Percentiles rank a stretch among this genome's conserved stretches.
These are phyloP conservation scores for Elsinoe australis DNA, from an alignment of 2,329 filamentous ascomycete genomes.

Conservation along the genomic window DNA sequence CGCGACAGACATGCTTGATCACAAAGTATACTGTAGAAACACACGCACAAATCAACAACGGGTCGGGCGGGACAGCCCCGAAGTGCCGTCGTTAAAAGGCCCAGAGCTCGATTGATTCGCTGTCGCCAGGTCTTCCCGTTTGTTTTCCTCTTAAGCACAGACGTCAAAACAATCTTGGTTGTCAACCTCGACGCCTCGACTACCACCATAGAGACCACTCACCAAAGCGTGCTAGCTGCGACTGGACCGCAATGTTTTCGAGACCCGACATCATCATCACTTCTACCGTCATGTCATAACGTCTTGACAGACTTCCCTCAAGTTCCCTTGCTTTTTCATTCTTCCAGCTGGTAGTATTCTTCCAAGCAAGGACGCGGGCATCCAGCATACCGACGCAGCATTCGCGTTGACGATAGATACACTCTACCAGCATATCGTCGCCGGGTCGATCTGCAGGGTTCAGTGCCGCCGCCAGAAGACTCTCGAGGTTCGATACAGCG, in stretches of 20 bases:
- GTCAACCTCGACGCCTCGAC: slow-evolving; percentile 11
- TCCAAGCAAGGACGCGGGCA: slow-evolving; percentile 1
- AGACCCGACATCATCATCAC: slow-evolving; percentile 9
- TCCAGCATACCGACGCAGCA: slow-evolving; percentile 7
- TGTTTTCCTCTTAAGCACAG: slow-evolving; percentile 10
- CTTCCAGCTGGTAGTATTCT: slow-evolving; percentile 6
- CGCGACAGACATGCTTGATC: too few species aligned
- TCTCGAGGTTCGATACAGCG: slow-evolving; percentile 9
- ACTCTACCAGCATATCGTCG: slow-evolving; percentile 4
- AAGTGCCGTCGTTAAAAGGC: slow-evolving; percentile 3
- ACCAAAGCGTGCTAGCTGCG: slow-evolving; percentile 4
- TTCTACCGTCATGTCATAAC: slow-evolving; percentile 13
- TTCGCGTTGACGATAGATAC: background rate
- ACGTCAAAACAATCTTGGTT: slow-evolving; percentile 10
- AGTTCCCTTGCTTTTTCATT: slow-evolving; percentile 16
- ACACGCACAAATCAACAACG: slow-evolving; percentile 13
- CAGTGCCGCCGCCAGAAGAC: background rate
- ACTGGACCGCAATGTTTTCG: slow-evolving; percentile 3
- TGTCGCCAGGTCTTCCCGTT: slow-evolving; percentile 8
- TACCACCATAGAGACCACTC: slow-evolving; percentile 8
- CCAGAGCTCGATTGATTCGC: slow-evolving; percentile 1
- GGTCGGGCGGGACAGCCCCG: slow-evolving; percentile 9
- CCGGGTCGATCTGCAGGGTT: background rate
- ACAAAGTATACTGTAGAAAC: too few species aligned
- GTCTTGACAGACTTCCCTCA: slow-evolving; percentile 7